Percentiles rank a stretch among this genome's conserved stretches.
Evolutionary conservation across 345 rosid species (phyloP).

Genomic region (Passiflora organensis): DNA sequence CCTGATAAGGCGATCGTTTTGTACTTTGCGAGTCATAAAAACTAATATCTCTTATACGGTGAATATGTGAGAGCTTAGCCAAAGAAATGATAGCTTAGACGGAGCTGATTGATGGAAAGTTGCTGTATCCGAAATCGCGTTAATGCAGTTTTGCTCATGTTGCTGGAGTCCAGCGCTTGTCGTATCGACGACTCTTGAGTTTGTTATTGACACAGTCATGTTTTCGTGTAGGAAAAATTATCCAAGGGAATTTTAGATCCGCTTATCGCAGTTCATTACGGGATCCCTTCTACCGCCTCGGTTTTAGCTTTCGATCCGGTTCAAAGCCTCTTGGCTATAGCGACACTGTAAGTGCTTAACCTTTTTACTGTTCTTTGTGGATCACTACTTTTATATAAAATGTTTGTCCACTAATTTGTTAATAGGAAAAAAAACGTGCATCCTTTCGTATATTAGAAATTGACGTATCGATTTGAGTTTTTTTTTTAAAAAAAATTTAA

Average conservation of each 20-base stretch:
- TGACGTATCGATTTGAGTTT: background rate
- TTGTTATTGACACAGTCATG: background rate
- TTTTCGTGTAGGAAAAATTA: slow-evolving; percentile 3
- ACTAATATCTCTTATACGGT: background rate
- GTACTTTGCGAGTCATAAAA: background rate
- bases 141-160: too few relatives aligned
- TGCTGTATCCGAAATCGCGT: too few relatives aligned
- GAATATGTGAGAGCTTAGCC: background rate
- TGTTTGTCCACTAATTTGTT: background rate
- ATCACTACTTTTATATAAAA: background rate
- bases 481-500: too few relatives aligned
- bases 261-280: slow-evolving; percentile 19
- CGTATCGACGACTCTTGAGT: background rate
- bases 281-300: slow-evolving; percentile 27
- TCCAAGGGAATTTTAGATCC: slow-evolving; percentile 12
- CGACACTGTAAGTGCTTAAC: slow-evolving; percentile 21
- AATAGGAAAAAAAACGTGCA: too few relatives aligned
- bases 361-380: background rate
- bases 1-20: too few relatives aligned
- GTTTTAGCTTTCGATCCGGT: slow-evolving; percentile 26
- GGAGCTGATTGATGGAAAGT: too few relatives aligned
- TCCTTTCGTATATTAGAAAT: too few relatives aligned
- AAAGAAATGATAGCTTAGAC: background rate
- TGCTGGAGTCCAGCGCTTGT: background rate
- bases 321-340: slow-evolving; percentile 27